Conservation (phyloP, 352 stramenopile species). For the Halophytophthora batemanensis region DNA sequence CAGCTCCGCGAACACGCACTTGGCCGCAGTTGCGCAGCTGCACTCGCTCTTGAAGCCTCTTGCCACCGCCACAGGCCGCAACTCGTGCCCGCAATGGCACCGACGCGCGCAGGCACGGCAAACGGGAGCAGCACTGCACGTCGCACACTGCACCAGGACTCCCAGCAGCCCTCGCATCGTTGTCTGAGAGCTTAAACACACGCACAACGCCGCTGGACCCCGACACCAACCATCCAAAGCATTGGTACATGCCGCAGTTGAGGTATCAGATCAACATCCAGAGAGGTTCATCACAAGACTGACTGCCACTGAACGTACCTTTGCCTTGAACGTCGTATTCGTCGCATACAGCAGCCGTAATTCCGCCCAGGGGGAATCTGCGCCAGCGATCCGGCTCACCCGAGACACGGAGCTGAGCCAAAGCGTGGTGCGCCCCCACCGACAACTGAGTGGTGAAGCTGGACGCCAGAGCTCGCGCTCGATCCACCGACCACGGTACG, state of each 20-base stretch:
- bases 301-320: no score
- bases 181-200: conserved; percentile 42
- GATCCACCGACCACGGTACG: conserved; percentile 56
- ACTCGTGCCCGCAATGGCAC: conserved; percentile 43
- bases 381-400: conserved; percentile 59
- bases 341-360: conserved; percentile 21
- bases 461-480: conserved; percentile 7
- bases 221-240: conserved; percentile 3
- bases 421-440: conserved; percentile 45
- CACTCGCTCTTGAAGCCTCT: conserved; percentile 7
- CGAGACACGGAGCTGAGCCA: conserved; percentile 51
- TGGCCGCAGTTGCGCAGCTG: conserved; percentile 5
- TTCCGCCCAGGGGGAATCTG: conserved; percentile 42
- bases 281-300: no score
- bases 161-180: conserved; percentile 24
- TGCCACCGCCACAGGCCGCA: conserved; percentile 20
- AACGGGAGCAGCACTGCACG: conserved; percentile 35
- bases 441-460: conserved; percentile 59
- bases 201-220: conserved; percentile 11
- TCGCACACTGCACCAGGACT: conserved; percentile 46
- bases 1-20: conserved; percentile 11
- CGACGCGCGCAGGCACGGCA: conserved; percentile 48
- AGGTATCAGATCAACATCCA: not conserved
- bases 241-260: not conserved
- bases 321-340: conserved; percentile 11